These are phyloP conservation scores for Cercospora sp. DNA, from an alignment of 2,329 filamentous ascomycete species.

Conservation along the genomic window DNA sequence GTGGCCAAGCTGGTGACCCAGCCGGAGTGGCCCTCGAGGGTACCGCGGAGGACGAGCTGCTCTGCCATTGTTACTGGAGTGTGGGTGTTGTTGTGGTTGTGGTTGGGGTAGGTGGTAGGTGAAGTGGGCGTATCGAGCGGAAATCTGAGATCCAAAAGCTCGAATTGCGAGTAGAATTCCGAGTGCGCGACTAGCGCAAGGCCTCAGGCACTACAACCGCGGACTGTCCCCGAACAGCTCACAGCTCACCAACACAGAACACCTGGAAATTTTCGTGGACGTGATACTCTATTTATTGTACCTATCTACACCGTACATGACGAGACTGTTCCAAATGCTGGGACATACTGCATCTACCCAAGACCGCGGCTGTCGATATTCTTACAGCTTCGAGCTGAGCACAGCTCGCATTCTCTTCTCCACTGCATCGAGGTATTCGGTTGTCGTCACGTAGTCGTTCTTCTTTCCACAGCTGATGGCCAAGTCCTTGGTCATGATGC, in stretches of 20 bases:
- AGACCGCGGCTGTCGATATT: background rate
- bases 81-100: background rate
- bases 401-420: constrained; percentile 83
- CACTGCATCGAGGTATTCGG: constrained; percentile 87
- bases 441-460: constrained; percentile 85
- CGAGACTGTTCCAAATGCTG: background rate
- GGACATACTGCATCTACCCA: background rate
- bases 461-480: constrained; percentile 93
- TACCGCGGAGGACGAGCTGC: constrained; percentile 48
- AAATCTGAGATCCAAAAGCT: background rate
- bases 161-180: background rate
- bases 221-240: too few relatives aligned
- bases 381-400: constrained; percentile 73
- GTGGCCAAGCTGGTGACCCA: constrained; percentile 99
- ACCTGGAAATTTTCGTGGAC: background rate
- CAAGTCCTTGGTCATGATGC: constrained; percentile 99
- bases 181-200: constrained; percentile 10
- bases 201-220: background rate
- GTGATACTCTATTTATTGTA: background rate
- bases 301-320: constrained; percentile 12
- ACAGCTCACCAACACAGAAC: background rate
- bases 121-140: constrained; percentile 1
- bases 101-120: background rate
- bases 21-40: constrained; percentile 84
- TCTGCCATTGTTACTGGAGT: constrained; percentile 39